These are phyloP conservation scores for Xylariaceae sp. DNA, from an alignment of 2,329 filamentous ascomycete genomes.

Conservation along the genomic window DNA sequence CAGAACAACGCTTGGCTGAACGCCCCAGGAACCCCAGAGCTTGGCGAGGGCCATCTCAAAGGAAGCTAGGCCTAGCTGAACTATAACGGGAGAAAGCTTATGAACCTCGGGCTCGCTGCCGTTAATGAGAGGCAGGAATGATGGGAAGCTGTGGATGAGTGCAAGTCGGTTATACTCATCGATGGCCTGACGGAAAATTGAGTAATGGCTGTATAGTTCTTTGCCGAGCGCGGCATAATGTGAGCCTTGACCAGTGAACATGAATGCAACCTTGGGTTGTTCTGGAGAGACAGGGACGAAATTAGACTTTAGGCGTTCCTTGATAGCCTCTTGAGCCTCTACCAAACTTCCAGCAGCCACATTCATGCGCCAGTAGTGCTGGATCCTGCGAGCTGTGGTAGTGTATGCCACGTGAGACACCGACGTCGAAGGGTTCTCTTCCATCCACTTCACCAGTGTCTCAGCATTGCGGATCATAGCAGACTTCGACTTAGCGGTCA, in stretches of 20 bases:
- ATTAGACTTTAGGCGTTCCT: slow-evolving; percentile 50
- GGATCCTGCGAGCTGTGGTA: slow-evolving; percentile 69
- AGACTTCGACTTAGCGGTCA: slow-evolving; percentile 62
- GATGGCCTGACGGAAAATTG: slow-evolving; percentile 58
- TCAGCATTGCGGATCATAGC: slow-evolving; percentile 66
- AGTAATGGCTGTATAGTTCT: slow-evolving; percentile 55
- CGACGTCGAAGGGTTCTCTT: slow-evolving; percentile 57
- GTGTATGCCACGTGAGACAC: slow-evolving; percentile 69
- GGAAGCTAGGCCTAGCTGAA: slow-evolving; percentile 61
- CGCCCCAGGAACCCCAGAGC: slow-evolving; percentile 63
- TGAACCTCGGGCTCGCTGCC: slow-evolving; percentile 52
- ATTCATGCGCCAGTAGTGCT: slow-evolving; percentile 64
- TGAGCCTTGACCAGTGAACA: slow-evolving; percentile 65
- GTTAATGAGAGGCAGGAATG: slow-evolving; percentile 59
- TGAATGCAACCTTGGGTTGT: slow-evolving; percentile 57
- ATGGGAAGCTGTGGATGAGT: slow-evolving; percentile 60
- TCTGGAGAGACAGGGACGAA: slow-evolving; percentile 52
- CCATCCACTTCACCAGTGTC: slow-evolving; percentile 61
- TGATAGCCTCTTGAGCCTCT: slow-evolving; percentile 53
- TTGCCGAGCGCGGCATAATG: slow-evolving; percentile 59
- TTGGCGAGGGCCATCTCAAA: slow-evolving; percentile 64
- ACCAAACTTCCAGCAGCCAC: slow-evolving; percentile 50
- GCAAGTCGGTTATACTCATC: slow-evolving; percentile 64
- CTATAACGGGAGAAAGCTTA: slow-evolving; percentile 56
- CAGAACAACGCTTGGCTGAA: slow-evolving; percentile 61